Percentiles rank a stretch among this genome's conserved stretches.
Evolutionary conservation across 257 asterid species (phyloP).

Genomic region (Gentiana macrophylla): DNA sequence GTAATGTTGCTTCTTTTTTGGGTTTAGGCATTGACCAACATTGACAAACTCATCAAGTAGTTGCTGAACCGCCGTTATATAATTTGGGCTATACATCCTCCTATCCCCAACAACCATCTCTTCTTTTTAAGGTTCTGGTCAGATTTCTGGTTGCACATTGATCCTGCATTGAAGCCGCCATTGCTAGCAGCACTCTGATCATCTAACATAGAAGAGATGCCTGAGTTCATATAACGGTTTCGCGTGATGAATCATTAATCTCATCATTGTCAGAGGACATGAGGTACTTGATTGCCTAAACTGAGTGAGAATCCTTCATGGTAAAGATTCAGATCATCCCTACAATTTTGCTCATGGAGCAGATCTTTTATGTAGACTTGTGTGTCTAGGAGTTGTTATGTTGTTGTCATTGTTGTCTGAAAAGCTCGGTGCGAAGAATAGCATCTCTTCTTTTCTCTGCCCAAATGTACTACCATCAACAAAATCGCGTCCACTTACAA

Average conservation of each 20-base stretch:
- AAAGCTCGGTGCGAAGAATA: slow-evolving; percentile 21
- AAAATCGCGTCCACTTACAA: slow-evolving; percentile 21
- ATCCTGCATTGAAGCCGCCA: slow-evolving; percentile 15
- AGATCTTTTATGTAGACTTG: slow-evolving; percentile 20
- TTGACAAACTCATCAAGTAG: slow-evolving; percentile 53
- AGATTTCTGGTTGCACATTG: slow-evolving; percentile 7
- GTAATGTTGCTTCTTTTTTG: slow-evolving; percentile 14
- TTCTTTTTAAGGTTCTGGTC: slow-evolving; percentile 13
- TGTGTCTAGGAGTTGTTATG: slow-evolving; percentile 19
- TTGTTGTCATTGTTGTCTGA: slow-evolving; percentile 19
- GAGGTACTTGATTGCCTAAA: slow-evolving; percentile 44
- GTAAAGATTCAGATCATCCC: slow-evolving; percentile 27
- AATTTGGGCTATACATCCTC: slow-evolving; percentile 30
- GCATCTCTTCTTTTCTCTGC: slow-evolving; percentile 30
- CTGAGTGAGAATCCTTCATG: slow-evolving; percentile 57
- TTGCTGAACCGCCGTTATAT: slow-evolving; percentile 56
- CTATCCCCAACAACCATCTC: slow-evolving; percentile 15
- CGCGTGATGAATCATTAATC: slow-evolving; percentile 16
- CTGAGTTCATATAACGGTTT: slow-evolving; percentile 31
- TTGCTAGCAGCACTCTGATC: slow-evolving; percentile 26
- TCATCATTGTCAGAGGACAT: slow-evolving; percentile 22
- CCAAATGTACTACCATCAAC: slow-evolving; percentile 22
- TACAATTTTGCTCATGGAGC: slow-evolving; percentile 8
- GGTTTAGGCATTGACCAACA: slow-evolving; percentile 30
- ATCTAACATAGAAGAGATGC: slow-evolving; percentile 28